Percentiles rank a stretch among this genome's conserved stretches.
Conservation (phyloP, 352 stramenopile genomes). For the Pythium vanterpoolii region DNA sequence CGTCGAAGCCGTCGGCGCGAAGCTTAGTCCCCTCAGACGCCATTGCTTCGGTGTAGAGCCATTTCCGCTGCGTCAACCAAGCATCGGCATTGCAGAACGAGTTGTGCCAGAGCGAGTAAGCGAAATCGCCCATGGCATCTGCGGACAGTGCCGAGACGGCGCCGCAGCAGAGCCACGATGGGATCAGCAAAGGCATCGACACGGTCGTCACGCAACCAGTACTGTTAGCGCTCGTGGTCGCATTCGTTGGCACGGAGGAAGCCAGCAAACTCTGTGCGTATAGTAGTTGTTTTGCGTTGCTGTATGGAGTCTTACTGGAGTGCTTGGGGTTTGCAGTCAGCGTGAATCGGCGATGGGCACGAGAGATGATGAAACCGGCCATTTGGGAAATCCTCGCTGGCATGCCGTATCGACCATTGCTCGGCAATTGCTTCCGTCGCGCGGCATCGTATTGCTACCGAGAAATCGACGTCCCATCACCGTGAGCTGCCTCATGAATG, state of each 20-base stretch:
- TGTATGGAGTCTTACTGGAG: conserved; percentile 4
- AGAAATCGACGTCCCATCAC: conserved; percentile 82
- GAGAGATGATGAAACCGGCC: conserved; percentile 76
- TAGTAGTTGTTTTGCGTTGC: neutral
- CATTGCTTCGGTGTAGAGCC: too few species aligned
- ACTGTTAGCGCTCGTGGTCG: conserved; percentile 60
- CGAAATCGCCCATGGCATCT: conserved; percentile 12
- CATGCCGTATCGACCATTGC: conserved; percentile 72
- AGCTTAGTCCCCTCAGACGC: too few species aligned
- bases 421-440: conserved; percentile 80
- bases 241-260: conserved; percentile 60
- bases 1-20: neutral
- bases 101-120: neutral
- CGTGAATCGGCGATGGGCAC: conserved; percentile 67
- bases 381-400: conserved; percentile 81
- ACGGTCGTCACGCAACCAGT: conserved; percentile 48
- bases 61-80: neutral
- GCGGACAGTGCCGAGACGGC: conserved; percentile 9
- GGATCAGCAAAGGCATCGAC: conserved; percentile 12
- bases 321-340: conserved; percentile 40
- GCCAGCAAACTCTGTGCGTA: conserved; percentile 26
- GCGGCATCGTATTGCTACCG: conserved; percentile 84
- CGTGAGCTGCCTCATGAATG: conserved; percentile 36
- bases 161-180: conserved; percentile 1
- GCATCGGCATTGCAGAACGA: neutral